Evolutionary conservation across 805 yeast genomes (phyloP).

Genomic region (Myxozyma vanderwaltii): DNA sequence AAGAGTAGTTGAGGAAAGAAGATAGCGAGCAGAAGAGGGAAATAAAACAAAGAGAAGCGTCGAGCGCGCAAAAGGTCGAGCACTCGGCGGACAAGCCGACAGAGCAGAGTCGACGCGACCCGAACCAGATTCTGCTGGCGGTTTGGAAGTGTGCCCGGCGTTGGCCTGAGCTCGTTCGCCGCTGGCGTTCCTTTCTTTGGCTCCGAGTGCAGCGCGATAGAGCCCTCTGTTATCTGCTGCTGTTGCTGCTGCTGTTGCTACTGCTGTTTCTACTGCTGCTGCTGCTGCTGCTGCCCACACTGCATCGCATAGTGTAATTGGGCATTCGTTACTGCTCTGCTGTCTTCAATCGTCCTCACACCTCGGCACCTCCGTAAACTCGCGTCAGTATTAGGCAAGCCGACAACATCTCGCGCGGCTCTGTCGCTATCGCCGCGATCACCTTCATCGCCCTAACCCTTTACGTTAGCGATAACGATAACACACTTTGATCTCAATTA

Average conservation of each 20-base stretch:
- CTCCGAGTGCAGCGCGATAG: background rate
- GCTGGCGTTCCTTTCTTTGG: background rate
- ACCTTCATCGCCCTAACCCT: conserved; percentile 6
- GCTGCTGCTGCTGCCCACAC: no score
- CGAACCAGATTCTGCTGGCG: background rate
- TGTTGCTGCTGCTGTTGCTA: no score
- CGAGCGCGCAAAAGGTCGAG: conserved; percentile 2
- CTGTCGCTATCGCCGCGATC: background rate
- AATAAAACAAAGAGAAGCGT: conserved; percentile 7
- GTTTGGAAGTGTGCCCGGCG: background rate
- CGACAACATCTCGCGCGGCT: background rate
- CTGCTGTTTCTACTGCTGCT: no score
- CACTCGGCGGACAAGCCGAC: conserved; percentile 8
- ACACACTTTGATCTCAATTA: background rate
- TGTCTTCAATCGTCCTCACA: background rate
- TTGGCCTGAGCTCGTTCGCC: conserved; percentile 3
- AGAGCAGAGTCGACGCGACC: background rate
- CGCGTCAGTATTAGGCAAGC: background rate
- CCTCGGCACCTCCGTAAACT: background rate
- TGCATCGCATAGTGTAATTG: no score
- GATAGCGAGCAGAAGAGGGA: background rate
- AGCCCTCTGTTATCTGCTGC: background rate
- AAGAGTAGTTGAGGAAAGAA: background rate
- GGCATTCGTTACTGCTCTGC: background rate
- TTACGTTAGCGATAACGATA: conserved; percentile 11